phyloP scores from a whole-genome alignment of 2,329 filamentous ascomycete species.

The Clarireedia sp. region DNA sequence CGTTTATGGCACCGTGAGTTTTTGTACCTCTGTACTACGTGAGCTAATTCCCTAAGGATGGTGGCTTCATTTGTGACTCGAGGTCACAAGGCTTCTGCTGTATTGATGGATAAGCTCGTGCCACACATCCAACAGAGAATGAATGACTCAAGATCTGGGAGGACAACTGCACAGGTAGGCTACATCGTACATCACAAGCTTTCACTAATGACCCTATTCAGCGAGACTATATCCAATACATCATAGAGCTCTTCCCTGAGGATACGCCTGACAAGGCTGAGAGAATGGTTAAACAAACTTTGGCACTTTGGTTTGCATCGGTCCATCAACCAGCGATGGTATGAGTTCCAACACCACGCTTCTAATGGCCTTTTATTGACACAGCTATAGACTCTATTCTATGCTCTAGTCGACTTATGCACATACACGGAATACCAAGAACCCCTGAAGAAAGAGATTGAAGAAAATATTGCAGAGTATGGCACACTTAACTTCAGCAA shows the following conservation, averaged over 20 bases:
- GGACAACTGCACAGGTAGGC: background rate
- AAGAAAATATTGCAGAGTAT: background rate
- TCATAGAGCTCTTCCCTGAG: background rate
- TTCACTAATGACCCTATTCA: background rate
- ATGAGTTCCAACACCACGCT: background rate
- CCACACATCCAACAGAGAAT: background rate
- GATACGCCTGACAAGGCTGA: no score
- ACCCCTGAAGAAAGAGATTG: background rate
- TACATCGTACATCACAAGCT: background rate
- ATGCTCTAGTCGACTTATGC: background rate
- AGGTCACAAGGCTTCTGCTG: background rate
- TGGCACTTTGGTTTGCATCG: background rate
- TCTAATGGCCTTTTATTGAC: background rate
- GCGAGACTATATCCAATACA: background rate
- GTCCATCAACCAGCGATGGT: constrained; percentile 4
- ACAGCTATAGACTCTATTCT: background rate
- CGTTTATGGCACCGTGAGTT: constrained; percentile 1
- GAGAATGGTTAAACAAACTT: background rate
- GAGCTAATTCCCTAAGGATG: background rate
- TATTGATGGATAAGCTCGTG: background rate
- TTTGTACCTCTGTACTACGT: background rate
- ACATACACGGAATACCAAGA: constrained; percentile 1
- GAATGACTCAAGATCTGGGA: background rate
- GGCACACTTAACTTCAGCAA: background rate
- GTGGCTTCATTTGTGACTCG: background rate